Conservation (phyloP, 345 rosid species). For the Populus nigra region DNA sequence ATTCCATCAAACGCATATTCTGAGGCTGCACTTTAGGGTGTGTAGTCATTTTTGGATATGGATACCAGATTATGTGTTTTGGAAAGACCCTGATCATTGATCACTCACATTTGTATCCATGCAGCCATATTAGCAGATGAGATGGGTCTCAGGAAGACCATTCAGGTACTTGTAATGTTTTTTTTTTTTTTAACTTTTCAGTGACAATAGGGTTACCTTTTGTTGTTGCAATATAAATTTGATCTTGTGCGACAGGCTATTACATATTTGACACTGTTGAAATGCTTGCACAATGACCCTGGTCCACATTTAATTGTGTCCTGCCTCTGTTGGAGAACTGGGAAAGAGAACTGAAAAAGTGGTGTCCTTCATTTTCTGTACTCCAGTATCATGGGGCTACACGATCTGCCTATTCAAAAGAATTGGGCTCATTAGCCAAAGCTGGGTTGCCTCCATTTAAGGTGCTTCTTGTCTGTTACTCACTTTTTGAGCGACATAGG, state of each 20-base stretch:
- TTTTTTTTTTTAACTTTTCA: conserved; percentile 3
- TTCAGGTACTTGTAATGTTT: conserved; percentile 56
- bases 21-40: not conserved
- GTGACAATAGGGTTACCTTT: not conserved
- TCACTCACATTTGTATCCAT: conserved; percentile 30
- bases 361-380: conserved; percentile 96
- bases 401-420: conserved; percentile 75
- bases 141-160: conserved; percentile 99
- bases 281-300: conserved; percentile 73
- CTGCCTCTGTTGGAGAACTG: conserved; percentile 97
- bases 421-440: conserved; percentile 71
- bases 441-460: conserved; percentile 83
- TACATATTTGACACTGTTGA: conserved; percentile 74
- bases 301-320: conserved; percentile 98
- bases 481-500: conserved; percentile 97
- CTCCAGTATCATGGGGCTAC: conserved; percentile 84
- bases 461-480: conserved; percentile 93
- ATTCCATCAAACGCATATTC: not conserved
- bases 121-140: conserved; percentile 97
- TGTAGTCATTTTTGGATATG: not conserved
- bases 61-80: conserved; percentile 7
- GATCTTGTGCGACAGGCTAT: conserved; percentile 57
- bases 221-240: conserved; percentile 12
- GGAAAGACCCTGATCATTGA: conserved; percentile 6
- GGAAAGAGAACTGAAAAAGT: conserved; percentile 93